phyloP scores from a whole-genome alignment of 306 rosid species.

The Lablab purpureus region DNA sequence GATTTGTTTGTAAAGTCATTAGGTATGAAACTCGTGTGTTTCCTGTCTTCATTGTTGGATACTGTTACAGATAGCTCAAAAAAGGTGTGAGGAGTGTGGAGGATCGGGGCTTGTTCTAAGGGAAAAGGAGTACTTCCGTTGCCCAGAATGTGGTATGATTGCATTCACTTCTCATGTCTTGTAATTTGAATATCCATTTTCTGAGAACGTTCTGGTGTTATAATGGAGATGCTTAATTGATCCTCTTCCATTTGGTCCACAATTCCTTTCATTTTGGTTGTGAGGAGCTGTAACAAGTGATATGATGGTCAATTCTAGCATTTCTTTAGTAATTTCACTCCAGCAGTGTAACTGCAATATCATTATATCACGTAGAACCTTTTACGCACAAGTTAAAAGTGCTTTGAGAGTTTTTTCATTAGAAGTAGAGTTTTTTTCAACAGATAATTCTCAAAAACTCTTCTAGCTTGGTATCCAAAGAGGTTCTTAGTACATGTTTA shows the following conservation, averaged over 20 bases:
- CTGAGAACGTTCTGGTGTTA: not conserved
- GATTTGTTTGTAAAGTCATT: not conserved
- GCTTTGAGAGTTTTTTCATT: no score
- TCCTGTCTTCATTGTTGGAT: not conserved
- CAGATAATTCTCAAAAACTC: no score
- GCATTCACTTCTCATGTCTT: not conserved
- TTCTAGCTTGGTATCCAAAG: no score
- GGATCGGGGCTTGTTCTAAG: constrained; percentile 85
- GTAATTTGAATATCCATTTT: constrained; percentile 9
- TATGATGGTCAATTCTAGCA: not conserved
- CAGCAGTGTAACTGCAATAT: constrained; percentile 19
- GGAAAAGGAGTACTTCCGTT: constrained; percentile 65
- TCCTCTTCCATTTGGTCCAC: not conserved
- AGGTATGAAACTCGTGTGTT: not conserved
- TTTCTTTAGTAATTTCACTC: constrained; percentile 8
- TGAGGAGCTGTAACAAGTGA: not conserved
- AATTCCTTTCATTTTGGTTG: not conserved
- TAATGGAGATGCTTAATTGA: not conserved
- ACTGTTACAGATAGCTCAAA: constrained; percentile 70
- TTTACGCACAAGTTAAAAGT: no score
- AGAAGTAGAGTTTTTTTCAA: no score
- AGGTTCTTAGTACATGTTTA: no score
- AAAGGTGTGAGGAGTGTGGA: constrained; percentile 73
- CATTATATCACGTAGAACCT: no score
- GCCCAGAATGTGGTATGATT: constrained; percentile 84